Evolutionary conservation across 2,329 filamentous ascomycete genomes (phyloP).

Genomic region (Phoma sp.): DNA sequence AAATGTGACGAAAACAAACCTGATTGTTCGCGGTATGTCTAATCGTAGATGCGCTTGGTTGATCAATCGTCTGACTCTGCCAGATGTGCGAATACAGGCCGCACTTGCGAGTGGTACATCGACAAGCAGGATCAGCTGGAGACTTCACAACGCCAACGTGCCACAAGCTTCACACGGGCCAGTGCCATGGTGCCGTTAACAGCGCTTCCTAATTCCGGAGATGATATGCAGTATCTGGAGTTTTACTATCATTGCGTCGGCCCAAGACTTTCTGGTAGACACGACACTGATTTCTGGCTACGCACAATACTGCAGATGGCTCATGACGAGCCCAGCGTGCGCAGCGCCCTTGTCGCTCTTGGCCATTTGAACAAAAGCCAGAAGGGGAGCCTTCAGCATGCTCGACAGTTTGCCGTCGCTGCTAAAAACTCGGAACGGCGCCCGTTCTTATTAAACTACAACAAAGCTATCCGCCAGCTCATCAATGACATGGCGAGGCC

Average conservation of each 20-base stretch:
- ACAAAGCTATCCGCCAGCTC: constrained; percentile 45
- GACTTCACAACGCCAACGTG: not conserved
- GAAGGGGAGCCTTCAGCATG: constrained; percentile 7
- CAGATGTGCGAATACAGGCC: constrained; percentile 33
- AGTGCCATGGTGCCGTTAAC: constrained; percentile 2
- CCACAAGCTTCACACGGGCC: not conserved
- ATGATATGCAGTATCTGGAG: constrained; percentile 24
- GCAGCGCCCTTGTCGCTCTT: constrained; percentile 51
- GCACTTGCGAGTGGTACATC: constrained; percentile 31
- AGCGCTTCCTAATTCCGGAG: constrained; percentile 8
- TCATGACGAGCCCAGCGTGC: constrained; percentile 46
- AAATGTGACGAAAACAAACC: constrained; percentile 35
- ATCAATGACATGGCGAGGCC: constrained; percentile 35
- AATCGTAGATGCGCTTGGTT: not conserved
- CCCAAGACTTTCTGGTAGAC: constrained; percentile 42
- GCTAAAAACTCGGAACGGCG: constrained; percentile 2
- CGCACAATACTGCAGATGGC: constrained; percentile 50
- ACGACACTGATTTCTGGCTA: constrained; percentile 48
- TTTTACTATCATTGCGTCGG: constrained; percentile 52
- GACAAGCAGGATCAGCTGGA: not conserved
- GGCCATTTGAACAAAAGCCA: constrained; percentile 37
- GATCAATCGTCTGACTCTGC: constrained; percentile 1
- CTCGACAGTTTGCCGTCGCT: not conserved
- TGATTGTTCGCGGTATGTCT: constrained; percentile 24
- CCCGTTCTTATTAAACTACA: constrained; percentile 48